Evolutionary conservation across 768 basidiomycete species (phyloP), one percentile per base, ranked within the genome.

Genomic region (Piloderma croceum): DNA sequence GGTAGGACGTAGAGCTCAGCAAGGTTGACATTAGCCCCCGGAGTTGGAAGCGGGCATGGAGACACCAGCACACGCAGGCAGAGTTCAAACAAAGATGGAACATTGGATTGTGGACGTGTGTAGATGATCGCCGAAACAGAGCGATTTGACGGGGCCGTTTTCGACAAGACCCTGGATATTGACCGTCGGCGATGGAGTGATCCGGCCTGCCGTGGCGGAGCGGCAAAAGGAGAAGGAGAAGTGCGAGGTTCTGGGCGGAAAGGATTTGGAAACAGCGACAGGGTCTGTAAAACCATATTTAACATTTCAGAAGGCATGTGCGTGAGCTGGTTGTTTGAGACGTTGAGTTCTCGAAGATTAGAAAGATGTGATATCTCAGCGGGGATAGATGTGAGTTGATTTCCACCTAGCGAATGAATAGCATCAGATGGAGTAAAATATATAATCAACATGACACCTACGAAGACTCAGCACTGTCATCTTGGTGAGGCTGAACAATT

Each of bases 241-340:
- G 45, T 18, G 58, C 64, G 43, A 5, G 64, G 65, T 9, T 58
- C 59, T 4, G 35, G 38, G 3, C 76, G 44, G 58, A 83, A 87
- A 0, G 74, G 82, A 46, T 89, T 88, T 0, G 77, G 79, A 27
- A 73, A 56, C 3, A 85, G 52, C 15, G 53, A 47, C 5, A 86
- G 60, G 7, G 54, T 63, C 15, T 53, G 52, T 2, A 85, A 62
- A n/a, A 55, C 64, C 73, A 84, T 77, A 22, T 60, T 53, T n/a
- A 70, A 56, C 53, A 87, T 70, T 52, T 87, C 83, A 6, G 78
- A 70, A 11, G 85, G 85, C 0, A 88, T 57, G 55, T 73, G 82
- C 40, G 55, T 50, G 2, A 87, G 59, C 23, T 60, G 56, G 55
- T 88, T 88, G 39, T 69, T 66, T 0, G 79, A 67, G 3, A 88